Base-by-base conservation (phyloP, 192 early-diverging fungal genomes). In the Coemansia sp. region DNA sequence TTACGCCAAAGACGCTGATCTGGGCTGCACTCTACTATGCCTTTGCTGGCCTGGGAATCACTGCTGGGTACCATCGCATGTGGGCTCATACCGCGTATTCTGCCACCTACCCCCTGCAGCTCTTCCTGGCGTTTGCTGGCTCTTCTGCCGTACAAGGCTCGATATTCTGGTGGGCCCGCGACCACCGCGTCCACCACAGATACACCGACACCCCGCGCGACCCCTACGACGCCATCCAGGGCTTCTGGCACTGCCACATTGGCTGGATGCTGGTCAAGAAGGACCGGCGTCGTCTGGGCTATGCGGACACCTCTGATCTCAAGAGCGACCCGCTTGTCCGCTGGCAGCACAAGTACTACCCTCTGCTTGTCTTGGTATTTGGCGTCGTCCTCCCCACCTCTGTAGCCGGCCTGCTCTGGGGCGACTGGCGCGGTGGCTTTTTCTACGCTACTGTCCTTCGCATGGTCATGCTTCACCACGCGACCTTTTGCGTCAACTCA, bases 211-310 rank as follows among this genome's bases (percentile, higher is more conserved):
- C 91, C 12, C 82, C 87, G 48, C 83, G 83, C 78, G 92, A 92
- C 60, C 92, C 92, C 17, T 94, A 94, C 77, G 78, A 83, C 52
- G 92, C 92, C 19, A 82, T 88, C 35, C 77, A 87, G 58, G 92
- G 92, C 35, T 80, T 92, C 60, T 84, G 91, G 70, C 91, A 89
- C 73, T 89, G 86, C 9, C 92, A 94, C 63, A 71, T 94, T 34
- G 88, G 90, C 54, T 94, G 92, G 92, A 92, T 94, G 91, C 69
- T 93, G 50, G 70, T 91, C 57, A 86, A 88, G 70, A 88, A 89
- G 67, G 87, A 90, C 72, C 82, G 82, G 15, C 81, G 74, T 60
- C 83, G 84, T 53, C 83, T 89, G 50, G 92, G 92, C 61, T 83
- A 89, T 62, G 88, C 88, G 12, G 92, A 94, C 65, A 87, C 90